Base-by-base conservation (phyloP, 768 basidiomycete species). In the Wakefieldia striispora region DNA sequence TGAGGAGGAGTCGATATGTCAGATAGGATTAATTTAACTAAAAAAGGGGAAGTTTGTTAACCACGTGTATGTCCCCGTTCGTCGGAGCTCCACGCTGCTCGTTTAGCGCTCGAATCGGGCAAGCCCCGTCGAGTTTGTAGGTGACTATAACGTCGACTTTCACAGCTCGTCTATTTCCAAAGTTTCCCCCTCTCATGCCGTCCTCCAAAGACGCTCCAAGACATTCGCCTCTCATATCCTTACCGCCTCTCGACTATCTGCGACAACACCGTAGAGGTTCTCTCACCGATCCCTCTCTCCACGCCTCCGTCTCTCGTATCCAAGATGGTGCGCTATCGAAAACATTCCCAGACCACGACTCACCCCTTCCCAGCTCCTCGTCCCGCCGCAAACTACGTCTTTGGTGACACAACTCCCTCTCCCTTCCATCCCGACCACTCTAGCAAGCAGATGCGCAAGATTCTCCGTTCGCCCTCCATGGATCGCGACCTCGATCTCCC, bases 231-330 rank as follows among this genome's bases (percentile, higher is more conserved):
- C 71, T 78, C 40, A 73, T 80, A 4, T 78, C 86, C 46, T 78
- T 91, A 26, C 83, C 85, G 3, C 88, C 88, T 9, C 81, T 91
- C 60, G 84, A 89, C 64, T 83, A 79, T 64, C 77, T 90, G 21
- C 88, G 89, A 65, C 88, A 79, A 47, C 89, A 90, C 62, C 80
- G 88, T n/a, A 72, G 88, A 50, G 87, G 87, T 51, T 91, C 90
- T 2, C 85, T 89, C 63, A 88, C 88, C 8, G 90, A 91, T 73
- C 88, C 88, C 3, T 83, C 84, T 36, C 75, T 90, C 43, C 86
- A 88, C 69, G 82, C 80, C 23, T 68, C 75, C 33, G 8, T 6
- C 31, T 48, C 44, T 36, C 54, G 53, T 53, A 52, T 60, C 20
- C 40, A 52, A 42, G 62, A 61, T 59, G 56, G 47, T 64, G 56